phyloP scores from a whole-genome alignment of 139 green algal genomes.

The Chlamydomonas applanata region DNA sequence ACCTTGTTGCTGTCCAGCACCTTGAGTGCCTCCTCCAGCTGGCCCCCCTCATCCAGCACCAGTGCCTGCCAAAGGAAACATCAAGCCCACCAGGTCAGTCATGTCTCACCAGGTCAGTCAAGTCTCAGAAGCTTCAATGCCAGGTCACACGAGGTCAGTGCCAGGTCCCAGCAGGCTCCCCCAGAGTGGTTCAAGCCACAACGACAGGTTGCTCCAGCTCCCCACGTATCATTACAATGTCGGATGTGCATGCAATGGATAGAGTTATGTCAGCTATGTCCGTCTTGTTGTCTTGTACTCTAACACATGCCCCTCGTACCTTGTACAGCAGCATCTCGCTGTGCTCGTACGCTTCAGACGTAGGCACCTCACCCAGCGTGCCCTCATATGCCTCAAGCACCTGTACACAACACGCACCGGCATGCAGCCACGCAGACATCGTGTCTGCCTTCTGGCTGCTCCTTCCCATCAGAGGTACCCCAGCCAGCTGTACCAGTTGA shows the following conservation, averaged over 20 bases:
- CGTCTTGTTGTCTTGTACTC: too few relatives aligned
- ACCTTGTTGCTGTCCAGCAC: conserved; percentile 56
- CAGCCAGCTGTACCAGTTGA: background rate
- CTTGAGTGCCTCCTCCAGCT: conserved; percentile 53
- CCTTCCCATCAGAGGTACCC: background rate
- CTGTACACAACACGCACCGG: conserved; percentile 7
- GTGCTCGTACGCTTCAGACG: conserved; percentile 88
- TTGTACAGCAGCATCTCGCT: conserved; percentile 97
- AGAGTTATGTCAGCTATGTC: too few relatives aligned
- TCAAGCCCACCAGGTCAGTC: too few relatives aligned
- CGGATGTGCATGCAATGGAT: too few relatives aligned
- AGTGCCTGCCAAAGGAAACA: conserved; percentile 17
- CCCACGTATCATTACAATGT: too few relatives aligned
- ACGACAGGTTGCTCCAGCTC: too few relatives aligned
- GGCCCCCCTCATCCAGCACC: conserved; percentile 81
- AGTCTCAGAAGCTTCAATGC: too few relatives aligned
- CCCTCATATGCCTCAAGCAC: conserved; percentile 28
- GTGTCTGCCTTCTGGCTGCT: background rate
- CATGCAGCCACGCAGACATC: background rate
- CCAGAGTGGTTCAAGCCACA: too few relatives aligned
- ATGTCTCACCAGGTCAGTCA: too few relatives aligned
- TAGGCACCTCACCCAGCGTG: conserved; percentile 54
- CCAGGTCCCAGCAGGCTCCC: too few relatives aligned
- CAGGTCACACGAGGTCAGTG: too few relatives aligned
- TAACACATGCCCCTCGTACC: background rate